Evolutionary conservation across 208 protist genomes (phyloP).

Genomic region (Borovskyia barvae): DNA sequence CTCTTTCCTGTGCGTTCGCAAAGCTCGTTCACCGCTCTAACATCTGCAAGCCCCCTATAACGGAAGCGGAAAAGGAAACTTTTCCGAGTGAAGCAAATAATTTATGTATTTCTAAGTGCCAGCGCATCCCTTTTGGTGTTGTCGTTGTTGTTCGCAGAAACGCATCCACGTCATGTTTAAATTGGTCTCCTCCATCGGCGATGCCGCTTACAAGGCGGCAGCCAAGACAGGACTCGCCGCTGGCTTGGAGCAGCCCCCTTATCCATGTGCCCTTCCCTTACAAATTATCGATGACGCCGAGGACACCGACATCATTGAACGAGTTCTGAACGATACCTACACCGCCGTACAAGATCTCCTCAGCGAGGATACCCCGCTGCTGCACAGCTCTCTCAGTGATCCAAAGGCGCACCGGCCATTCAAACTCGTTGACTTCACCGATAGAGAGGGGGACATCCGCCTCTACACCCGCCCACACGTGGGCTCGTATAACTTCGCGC

Average conservation of each 20-base stretch:
- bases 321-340: slow-evolving; percentile 56
- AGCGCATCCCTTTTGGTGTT: too few species aligned
- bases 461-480: slow-evolving; percentile 70
- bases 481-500: slow-evolving; percentile 80
- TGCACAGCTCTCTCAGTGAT: slow-evolving; percentile 32
- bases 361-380: slow-evolving; percentile 46
- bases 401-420: slow-evolving; percentile 30
- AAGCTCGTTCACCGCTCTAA: neutral
- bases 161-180: slow-evolving; percentile 64
- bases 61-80: too few species aligned
- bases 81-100: too few species aligned
- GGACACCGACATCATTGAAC: slow-evolving; percentile 39
- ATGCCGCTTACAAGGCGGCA: slow-evolving; percentile 73
- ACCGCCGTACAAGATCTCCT: slow-evolving; percentile 58
- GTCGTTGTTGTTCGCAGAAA: too few species aligned
- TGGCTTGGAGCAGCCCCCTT: slow-evolving; percentile 74
- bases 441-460: slow-evolving; percentile 72
- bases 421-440: slow-evolving; percentile 64
- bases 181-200: slow-evolving; percentile 57
- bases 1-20: neutral
- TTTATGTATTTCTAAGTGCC: too few species aligned
- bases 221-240: slow-evolving; percentile 72
- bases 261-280: slow-evolving; percentile 82
- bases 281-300: slow-evolving; percentile 45
- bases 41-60: too few species aligned